These are phyloP conservation scores for Iberis pinnata DNA, from an alignment of 345 rosid species.

Conservation along the genomic window DNA sequence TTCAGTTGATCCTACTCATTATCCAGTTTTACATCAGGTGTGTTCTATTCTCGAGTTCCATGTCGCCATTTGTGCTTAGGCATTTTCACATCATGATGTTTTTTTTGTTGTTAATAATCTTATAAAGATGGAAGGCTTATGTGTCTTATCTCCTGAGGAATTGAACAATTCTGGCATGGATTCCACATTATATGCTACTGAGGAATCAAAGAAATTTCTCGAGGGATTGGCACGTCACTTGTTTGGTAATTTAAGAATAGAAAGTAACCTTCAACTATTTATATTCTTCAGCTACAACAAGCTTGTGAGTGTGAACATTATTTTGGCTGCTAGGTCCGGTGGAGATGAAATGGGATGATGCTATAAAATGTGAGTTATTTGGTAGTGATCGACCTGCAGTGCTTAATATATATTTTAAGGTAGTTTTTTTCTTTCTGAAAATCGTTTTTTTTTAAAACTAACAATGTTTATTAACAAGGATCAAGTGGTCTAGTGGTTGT, in stretches of 20 bases:
- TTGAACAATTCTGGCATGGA: conserved; percentile 68
- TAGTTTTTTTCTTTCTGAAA: conserved; percentile 8
- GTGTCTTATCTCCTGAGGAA: conserved; percentile 71
- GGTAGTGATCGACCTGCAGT: conserved; percentile 89
- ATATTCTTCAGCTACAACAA: not conserved
- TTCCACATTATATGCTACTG: conserved; percentile 67
- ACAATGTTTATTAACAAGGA: too few relatives aligned
- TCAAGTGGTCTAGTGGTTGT: too few relatives aligned
- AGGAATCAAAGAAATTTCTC: conserved; percentile 85
- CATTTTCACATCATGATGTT: not conserved
- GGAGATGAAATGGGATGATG: conserved; percentile 94
- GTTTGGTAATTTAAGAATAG: conserved; percentile 48
- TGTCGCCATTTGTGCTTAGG: not conserved
- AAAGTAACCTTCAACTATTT: not conserved
- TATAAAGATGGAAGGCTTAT: conserved; percentile 92
- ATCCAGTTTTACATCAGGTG: conserved; percentile 99
- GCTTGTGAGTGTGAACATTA: not conserved
- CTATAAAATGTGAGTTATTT: too few relatives aligned
- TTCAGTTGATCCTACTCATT: conserved; percentile 93
- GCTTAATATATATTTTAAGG: conserved; percentile 94
- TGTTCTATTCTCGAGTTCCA: conserved; percentile 12
- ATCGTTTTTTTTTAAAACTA: too few relatives aligned
- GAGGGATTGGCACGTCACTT: conserved; percentile 90
- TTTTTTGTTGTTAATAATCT: not conserved
- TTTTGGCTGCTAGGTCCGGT: conserved; percentile 59